phyloP scores from a whole-genome alignment of 805 yeast genomes.

The Barnettozyma salicaria region DNA sequence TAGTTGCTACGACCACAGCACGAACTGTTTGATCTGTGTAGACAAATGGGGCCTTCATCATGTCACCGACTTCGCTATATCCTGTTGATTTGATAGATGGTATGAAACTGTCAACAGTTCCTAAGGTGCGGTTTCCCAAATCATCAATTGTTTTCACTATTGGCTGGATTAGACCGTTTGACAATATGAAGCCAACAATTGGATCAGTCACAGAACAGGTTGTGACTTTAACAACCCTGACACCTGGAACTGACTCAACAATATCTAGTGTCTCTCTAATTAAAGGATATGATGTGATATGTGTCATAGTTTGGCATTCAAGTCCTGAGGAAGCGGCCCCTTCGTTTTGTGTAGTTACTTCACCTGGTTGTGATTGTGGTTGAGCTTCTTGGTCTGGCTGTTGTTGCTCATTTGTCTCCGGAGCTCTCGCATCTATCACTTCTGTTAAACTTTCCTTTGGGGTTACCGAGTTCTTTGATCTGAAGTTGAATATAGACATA shows the following conservation, averaged over 20 bases:
- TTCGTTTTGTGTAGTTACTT: not conserved
- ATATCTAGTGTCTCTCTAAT: slow-evolving; percentile 36
- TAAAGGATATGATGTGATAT: slow-evolving; percentile 43
- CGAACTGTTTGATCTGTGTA: slow-evolving; percentile 36
- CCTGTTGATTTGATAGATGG: slow-evolving; percentile 57
- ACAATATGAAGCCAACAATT: slow-evolving; percentile 26
- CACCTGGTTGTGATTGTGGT: no score
- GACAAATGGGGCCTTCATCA: slow-evolving; percentile 47
- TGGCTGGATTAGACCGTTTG: slow-evolving; percentile 35
- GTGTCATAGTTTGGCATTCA: slow-evolving; percentile 25
- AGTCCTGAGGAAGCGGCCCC: not conserved
- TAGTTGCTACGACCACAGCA: slow-evolving; percentile 31
- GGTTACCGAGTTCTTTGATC: slow-evolving; percentile 5
- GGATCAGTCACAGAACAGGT: slow-evolving; percentile 28
- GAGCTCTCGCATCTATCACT: not conserved
- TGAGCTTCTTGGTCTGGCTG: no score
- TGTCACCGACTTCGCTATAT: slow-evolving; percentile 41
- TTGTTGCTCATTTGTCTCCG: not conserved
- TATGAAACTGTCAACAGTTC: slow-evolving; percentile 46
- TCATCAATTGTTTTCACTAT: slow-evolving; percentile 44
- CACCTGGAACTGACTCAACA: slow-evolving; percentile 31
- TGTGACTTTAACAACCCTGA: slow-evolving; percentile 30
- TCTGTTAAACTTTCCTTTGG: not conserved
- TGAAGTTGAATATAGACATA: slow-evolving; percentile 12
- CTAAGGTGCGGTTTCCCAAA: slow-evolving; percentile 49